These are phyloP conservation scores for Podospora tetraspora DNA, from an alignment of 495 filamentous ascomycete species.

Conservation along the genomic window DNA sequence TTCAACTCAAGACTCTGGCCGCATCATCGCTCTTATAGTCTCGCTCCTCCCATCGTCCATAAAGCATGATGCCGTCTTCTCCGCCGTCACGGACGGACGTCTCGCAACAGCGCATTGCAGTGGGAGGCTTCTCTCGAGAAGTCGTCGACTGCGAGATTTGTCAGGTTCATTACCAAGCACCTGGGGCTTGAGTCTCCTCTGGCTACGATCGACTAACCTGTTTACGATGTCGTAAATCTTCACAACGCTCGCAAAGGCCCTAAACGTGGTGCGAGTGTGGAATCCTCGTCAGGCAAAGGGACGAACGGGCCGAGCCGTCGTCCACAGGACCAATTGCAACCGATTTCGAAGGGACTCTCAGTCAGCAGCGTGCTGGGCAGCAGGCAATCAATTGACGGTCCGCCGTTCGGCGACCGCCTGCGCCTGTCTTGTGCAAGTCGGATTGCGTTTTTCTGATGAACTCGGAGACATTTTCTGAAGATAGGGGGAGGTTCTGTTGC, in stretches of 20 bases:
- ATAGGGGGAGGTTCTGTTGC: too few relatives aligned
- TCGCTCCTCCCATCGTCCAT: neutral
- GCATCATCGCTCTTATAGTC: neutral
- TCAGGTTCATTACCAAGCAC: neutral
- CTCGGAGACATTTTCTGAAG: neutral
- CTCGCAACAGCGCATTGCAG: neutral
- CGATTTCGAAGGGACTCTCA: neutral
- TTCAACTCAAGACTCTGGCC: neutral
- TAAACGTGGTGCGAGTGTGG: neutral
- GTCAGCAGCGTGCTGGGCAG: neutral
- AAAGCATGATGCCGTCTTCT: neutral
- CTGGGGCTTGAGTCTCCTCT: neutral
- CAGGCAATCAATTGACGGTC: neutral
- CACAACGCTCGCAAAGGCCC: neutral
- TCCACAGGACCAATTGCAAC: neutral
- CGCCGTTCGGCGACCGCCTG: neutral
- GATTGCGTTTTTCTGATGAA: neutral
- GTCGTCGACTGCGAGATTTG: neutral
- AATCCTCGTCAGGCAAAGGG: neutral
- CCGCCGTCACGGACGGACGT: neutral
- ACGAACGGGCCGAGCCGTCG: neutral
- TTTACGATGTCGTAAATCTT: neutral
- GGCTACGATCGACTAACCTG: neutral
- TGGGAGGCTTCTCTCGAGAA: neutral
- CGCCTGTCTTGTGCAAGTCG: neutral